A percentile compares a stretch with the other conserved stretches of the same genome.
Conservation (phyloP, 129 eudicot genomes). For the Chrysanthemum makinoi region DNA sequence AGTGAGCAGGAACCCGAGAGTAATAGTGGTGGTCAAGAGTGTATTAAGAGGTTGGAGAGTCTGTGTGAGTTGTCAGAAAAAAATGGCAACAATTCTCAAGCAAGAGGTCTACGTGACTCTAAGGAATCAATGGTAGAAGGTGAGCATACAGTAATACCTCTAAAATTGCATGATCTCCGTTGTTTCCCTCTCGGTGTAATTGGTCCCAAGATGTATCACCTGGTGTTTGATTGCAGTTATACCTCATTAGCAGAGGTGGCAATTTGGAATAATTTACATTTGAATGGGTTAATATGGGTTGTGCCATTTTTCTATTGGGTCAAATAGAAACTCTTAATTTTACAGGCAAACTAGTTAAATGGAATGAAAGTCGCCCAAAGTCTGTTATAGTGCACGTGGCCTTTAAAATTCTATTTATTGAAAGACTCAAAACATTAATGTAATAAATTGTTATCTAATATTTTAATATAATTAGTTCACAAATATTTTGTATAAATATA, state of each 20-base stretch:
- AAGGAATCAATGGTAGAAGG: slow-evolving; percentile 28
- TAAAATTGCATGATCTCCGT: not conserved
- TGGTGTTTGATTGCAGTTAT: not conserved
- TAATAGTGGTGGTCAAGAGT: slow-evolving; percentile 21
- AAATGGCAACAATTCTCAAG: slow-evolving; percentile 31
- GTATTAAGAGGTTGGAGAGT: no score
- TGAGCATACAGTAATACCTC: slow-evolving; percentile 17
- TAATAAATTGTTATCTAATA: no score
- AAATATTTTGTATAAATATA: no score
- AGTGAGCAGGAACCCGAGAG: slow-evolving; percentile 23
- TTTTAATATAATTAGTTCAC: no score
- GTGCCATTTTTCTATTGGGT: not conserved
- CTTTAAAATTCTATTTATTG: no score
- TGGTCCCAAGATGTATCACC: not conserved
- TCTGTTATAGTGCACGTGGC: no score
- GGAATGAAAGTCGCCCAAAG: no score
- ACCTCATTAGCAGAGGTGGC: not conserved
- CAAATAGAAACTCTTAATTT: no score
- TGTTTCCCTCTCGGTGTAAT: not conserved
- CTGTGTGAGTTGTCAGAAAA: no score
- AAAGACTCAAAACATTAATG: no score
- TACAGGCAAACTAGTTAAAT: no score
- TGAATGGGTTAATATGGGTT: not conserved
- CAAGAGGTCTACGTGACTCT: slow-evolving; percentile 18
- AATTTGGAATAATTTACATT: not conserved